phyloP scores from a whole-genome alignment of 78 protist genomes.

The Fonticula alba region DNA sequence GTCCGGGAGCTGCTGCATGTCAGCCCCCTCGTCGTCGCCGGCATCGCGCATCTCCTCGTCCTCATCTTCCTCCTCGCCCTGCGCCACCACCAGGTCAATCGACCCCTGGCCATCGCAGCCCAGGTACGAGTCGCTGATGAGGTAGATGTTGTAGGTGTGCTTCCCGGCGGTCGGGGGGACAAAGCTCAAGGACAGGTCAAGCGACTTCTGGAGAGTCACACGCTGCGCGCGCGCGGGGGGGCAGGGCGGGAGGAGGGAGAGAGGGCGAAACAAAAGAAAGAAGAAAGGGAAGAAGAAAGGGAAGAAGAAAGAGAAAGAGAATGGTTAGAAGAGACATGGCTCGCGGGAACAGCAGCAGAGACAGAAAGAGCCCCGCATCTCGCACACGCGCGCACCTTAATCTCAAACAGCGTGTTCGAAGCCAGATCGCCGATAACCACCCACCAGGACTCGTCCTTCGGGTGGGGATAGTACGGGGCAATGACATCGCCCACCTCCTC shows the following conservation, averaged over 20 bases:
- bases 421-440: conserved; percentile 29
- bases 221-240: too few species aligned
- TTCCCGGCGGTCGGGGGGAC: conserved; percentile 38
- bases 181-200: conserved; percentile 28
- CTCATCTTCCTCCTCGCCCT: too few species aligned
- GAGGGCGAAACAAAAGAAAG: not conserved
- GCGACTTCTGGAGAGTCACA: conserved; percentile 11
- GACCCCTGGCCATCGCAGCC: conserved; percentile 58
- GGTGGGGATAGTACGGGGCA: conserved; percentile 32
- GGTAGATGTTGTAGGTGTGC: conserved; percentile 21
- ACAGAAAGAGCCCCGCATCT: too few species aligned
- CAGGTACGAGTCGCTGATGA: conserved; percentile 63
- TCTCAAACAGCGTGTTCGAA: not conserved
- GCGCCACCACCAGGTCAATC: too few species aligned
- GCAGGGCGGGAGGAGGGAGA: too few species aligned
- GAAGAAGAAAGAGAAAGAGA: too few species aligned
- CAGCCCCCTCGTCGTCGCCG: too few species aligned
- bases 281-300: not conserved
- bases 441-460: conserved; percentile 52
- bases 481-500: conserved; percentile 15
- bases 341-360: too few species aligned
- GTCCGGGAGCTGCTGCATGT: too few species aligned
- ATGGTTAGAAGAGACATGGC: too few species aligned
- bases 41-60: too few species aligned
- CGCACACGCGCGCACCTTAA: too few species aligned